These are phyloP conservation scores for Debaryomyces nepalensis DNA, from an alignment of 1,139 yeast genomes.

Conservation along the genomic window DNA sequence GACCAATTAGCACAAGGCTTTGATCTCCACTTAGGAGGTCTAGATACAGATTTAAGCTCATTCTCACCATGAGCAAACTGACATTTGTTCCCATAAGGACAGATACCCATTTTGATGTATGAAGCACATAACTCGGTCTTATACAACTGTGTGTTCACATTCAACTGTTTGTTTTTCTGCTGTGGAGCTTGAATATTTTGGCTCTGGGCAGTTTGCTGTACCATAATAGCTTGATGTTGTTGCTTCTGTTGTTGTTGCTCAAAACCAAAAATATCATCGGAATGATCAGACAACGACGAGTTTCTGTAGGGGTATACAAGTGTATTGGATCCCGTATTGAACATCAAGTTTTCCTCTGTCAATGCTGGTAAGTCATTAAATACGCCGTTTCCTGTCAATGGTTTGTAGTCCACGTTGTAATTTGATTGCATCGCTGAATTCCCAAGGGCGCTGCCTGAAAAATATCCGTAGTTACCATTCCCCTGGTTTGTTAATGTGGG, in stretches of 20 bases:
- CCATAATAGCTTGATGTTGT: slow-evolving; percentile 15
- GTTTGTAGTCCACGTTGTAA: not conserved
- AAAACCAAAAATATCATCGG: slow-evolving; percentile 32
- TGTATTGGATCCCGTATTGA: slow-evolving; percentile 9
- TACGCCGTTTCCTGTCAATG: slow-evolving; percentile 11
- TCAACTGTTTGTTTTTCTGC: slow-evolving; percentile 20
- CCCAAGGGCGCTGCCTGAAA: not conserved
- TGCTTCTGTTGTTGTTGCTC: slow-evolving; percentile 20
- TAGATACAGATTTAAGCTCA: slow-evolving; percentile 73
- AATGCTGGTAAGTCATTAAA: slow-evolving; percentile 22
- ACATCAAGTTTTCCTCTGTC: slow-evolving; percentile 27
- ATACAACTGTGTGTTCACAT: slow-evolving; percentile 73
- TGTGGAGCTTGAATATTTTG: slow-evolving; percentile 3
- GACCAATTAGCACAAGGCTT: slow-evolving; percentile 92
- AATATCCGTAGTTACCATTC: slow-evolving; percentile 4
- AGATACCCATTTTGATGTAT: slow-evolving; percentile 68
- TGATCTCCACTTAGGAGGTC: slow-evolving; percentile 88
- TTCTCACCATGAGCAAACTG: slow-evolving; percentile 91
- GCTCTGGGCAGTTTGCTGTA: slow-evolving; percentile 13
- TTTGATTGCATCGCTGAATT: not conserved
- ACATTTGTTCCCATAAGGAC: slow-evolving; percentile 90
- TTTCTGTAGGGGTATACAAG: slow-evolving; percentile 9
- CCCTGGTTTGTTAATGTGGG: slow-evolving; percentile 22
- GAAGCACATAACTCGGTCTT: slow-evolving; percentile 91
- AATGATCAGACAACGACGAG: slow-evolving; percentile 18